Percentiles rank a stretch among this genome's conserved stretches.
Evolutionary conservation across 2,329 filamentous ascomycete genomes (phyloP).

Genomic region (Alternaria conjuncta): DNA sequence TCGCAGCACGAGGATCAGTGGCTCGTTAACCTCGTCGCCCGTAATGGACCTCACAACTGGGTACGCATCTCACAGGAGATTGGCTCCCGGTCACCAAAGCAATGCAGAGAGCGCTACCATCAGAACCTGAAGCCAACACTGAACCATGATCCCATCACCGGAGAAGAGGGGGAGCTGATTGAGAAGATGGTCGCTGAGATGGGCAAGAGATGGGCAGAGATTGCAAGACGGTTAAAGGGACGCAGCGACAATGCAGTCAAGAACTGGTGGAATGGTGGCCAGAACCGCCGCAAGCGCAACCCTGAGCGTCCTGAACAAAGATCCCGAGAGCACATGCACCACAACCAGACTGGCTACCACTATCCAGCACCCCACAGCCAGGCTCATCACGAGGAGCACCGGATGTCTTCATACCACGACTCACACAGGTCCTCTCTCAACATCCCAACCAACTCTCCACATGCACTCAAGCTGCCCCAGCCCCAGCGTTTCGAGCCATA

Average conservation of each 20-base stretch:
- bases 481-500: slow-evolving; percentile 42
- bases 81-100: slow-evolving; percentile 82
- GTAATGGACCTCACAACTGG: slow-evolving; percentile 84
- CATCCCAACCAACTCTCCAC: slow-evolving; percentile 34
- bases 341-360: slow-evolving; percentile 42
- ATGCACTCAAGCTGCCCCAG: slow-evolving; percentile 41
- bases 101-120: slow-evolving; percentile 92
- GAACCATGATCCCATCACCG: slow-evolving; percentile 75
- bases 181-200: slow-evolving; percentile 76
- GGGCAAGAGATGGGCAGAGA: slow-evolving; percentile 93
- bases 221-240: slow-evolving; percentile 79
- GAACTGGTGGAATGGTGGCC: slow-evolving; percentile 97
- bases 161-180: slow-evolving; percentile 77
- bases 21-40: slow-evolving; percentile 72
- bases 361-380: slow-evolving; percentile 33
- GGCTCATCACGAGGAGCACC: slow-evolving; percentile 37
- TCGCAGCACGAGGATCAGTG: slow-evolving; percentile 76
- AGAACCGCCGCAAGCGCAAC: slow-evolving; percentile 72
- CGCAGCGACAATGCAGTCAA: slow-evolving; percentile 95
- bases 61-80: slow-evolving; percentile 81
- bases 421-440: slow-evolving; percentile 40
- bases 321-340: slow-evolving; percentile 35
- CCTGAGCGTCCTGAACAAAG: slow-evolving; percentile 41
- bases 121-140: slow-evolving; percentile 91
- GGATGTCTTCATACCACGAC: slow-evolving; percentile 34